Conservation (phyloP, 148 eudicot genomes). For the Cornus florida region DNA sequence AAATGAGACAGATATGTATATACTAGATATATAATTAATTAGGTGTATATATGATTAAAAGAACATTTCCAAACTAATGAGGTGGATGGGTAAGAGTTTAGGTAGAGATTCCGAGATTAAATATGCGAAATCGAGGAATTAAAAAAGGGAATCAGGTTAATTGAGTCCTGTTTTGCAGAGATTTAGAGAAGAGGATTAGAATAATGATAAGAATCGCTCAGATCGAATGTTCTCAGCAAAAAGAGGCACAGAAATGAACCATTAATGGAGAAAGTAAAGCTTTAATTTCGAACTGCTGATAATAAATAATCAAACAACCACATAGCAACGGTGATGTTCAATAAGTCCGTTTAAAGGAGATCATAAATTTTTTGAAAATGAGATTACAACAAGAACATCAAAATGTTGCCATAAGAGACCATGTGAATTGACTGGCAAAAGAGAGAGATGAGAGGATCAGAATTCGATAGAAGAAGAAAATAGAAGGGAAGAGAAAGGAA, state of each 20-base stretch:
- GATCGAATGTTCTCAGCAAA: not conserved
- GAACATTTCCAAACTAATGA: not conserved
- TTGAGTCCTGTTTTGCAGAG: not conserved
- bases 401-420: not conserved
- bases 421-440: not conserved
- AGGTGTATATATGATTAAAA: too few relatives aligned
- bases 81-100: not conserved
- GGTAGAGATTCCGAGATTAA: too few relatives aligned
- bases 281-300: too few relatives aligned
- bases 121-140: slow-evolving; percentile 8
- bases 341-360: too few relatives aligned
- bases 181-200: not conserved
- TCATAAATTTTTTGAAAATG: too few relatives aligned
- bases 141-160: slow-evolving; percentile 1
- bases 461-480: not conserved
- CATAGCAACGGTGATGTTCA: not conserved
- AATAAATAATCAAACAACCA: not conserved
- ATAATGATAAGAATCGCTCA: not conserved
- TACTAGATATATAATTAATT: too few relatives aligned
- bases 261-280: not conserved
- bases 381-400: not conserved
- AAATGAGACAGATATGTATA: not conserved
- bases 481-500: not conserved
- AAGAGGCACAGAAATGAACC: not conserved
- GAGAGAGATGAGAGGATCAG: not conserved